Conservation (phyloP, 768 basidiomycete species). For the Tylopilus rubrobrunneus region DNA sequence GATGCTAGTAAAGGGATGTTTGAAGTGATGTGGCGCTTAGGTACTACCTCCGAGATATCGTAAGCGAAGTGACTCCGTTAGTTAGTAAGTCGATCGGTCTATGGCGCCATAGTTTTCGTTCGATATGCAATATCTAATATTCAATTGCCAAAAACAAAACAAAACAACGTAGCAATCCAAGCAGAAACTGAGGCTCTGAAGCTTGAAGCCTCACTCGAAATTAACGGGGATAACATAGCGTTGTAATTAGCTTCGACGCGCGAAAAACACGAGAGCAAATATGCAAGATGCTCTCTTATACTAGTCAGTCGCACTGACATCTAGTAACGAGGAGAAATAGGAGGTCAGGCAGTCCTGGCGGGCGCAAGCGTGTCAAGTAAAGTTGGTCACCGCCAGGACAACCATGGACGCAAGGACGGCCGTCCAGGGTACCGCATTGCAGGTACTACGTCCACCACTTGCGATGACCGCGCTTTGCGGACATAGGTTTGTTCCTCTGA, state of each 20-base stretch:
- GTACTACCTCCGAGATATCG: not conserved
- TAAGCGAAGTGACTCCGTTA: slow-evolving; percentile 5
- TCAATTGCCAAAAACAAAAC: not conserved
- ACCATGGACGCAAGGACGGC: not conserved
- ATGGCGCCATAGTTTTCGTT: no score
- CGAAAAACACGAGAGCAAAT: not conserved
- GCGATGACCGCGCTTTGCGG: slow-evolving; percentile 10
- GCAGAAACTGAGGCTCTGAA: not conserved
- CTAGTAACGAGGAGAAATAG: not conserved
- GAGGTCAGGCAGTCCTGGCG: not conserved
- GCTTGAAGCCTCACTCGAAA: not conserved
- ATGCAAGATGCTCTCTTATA: no score
- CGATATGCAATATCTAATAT: no score
- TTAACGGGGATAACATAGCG: slow-evolving; percentile 1
- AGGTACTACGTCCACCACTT: not conserved
- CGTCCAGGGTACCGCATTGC: slow-evolving; percentile 6
- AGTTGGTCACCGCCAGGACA: slow-evolving; percentile 1
- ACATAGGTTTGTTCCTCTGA: slow-evolving; percentile 21
- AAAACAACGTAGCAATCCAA: slow-evolving; percentile 14
- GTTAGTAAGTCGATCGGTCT: slow-evolving; percentile 10
- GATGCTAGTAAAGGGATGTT: not conserved
- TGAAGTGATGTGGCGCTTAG: slow-evolving; percentile 11
- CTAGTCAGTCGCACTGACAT: no score
- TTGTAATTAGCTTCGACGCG: not conserved
- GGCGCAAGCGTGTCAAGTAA: slow-evolving; percentile 2